phyloP scores from a whole-genome alignment of 2,329 filamentous ascomycete genomes.

The Alternaria alternata region DNA sequence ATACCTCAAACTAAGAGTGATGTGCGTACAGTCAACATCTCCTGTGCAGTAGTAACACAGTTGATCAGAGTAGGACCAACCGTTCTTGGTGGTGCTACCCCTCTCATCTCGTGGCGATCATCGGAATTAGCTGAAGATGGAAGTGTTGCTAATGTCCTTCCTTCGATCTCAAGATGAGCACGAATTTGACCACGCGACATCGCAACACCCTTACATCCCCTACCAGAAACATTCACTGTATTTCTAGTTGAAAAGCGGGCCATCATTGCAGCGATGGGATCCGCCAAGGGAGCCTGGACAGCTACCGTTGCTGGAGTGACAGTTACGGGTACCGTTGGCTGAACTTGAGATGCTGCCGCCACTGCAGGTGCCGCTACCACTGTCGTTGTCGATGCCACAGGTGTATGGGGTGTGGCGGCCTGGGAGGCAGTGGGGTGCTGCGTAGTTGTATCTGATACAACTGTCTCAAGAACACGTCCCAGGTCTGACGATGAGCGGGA shows the following conservation, averaged over 20 bases:
- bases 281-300: not conserved
- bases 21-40: not conserved
- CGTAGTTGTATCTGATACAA: not conserved
- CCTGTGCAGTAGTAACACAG: not conserved
- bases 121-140: not conserved
- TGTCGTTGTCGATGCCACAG: not conserved
- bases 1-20: not conserved
- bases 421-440: not conserved
- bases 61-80: not conserved
- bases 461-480: not conserved
- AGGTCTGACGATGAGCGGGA: not conserved
- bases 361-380: not conserved
- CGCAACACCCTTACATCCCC: not conserved
- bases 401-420: not conserved
- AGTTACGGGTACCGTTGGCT: not conserved
- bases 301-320: not conserved
- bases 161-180: not conserved
- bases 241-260: not conserved
- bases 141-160: not conserved
- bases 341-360: not conserved
- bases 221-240: not conserved
- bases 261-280: not conserved
- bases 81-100: constrained; percentile 1
- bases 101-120: not conserved
- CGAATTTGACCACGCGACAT: constrained; percentile 7